Evolutionary conservation across 768 basidiomycete species (phyloP).

Genomic region (Kwoniella sp.): DNA sequence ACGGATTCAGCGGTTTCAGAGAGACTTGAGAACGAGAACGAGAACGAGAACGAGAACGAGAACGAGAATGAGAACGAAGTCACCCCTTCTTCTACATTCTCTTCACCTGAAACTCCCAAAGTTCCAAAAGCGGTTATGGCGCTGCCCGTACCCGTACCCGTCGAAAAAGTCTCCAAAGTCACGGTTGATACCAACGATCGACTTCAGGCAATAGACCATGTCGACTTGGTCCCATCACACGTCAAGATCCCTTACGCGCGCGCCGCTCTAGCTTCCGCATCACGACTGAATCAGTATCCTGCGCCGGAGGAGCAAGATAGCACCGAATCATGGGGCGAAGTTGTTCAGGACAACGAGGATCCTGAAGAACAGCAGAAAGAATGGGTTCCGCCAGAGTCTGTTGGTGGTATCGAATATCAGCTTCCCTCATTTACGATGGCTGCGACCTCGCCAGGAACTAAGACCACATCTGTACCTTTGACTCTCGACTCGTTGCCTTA

Average conservation of each 20-base stretch:
- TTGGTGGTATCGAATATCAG: slow-evolving; percentile 7
- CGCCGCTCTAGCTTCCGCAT: background rate
- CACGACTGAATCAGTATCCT: background rate
- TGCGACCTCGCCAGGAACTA: background rate
- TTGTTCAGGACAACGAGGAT: background rate
- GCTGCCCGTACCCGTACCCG: background rate
- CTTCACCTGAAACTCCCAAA: background rate
- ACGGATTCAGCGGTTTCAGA: background rate
- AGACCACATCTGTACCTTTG: background rate
- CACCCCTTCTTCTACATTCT: background rate
- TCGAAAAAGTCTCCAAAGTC: no score
- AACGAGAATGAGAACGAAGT: background rate
- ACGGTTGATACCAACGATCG: background rate
- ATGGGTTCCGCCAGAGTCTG: background rate
- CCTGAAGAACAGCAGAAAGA: background rate
- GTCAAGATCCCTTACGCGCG: slow-evolving; percentile 4
- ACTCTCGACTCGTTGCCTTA: background rate
- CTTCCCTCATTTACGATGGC: slow-evolving; percentile 6
- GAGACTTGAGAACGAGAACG: background rate
- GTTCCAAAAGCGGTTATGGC: background rate
- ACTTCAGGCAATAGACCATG: background rate
- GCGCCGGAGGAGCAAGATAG: background rate
- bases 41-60: no score
- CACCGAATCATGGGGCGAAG: background rate
- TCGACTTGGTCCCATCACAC: background rate